Base-by-base conservation (phyloP, 768 basidiomycete species). In the Hortiboletus campestris region DNA sequence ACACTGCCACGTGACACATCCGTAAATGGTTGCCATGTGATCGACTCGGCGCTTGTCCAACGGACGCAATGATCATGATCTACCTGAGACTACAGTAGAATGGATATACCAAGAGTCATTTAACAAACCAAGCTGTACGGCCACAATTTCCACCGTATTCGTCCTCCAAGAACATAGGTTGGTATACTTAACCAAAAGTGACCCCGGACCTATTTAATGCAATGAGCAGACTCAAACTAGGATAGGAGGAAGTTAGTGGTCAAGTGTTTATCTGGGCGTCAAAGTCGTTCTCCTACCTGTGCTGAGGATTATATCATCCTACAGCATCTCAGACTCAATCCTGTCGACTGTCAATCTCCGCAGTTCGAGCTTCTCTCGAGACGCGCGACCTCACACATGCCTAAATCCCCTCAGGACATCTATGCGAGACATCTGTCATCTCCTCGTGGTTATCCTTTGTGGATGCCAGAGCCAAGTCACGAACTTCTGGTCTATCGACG, bases 391-490 rank as follows among this genome's bases (percentile, higher is more conserved):
- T 25, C 25, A 25, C 25, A 25, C 25, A 25, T 25, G 25, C 25
- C 25, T 25, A 25, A 25, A 25, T 25, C 25, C 25, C 25, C 25
- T 25, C 25, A 25, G 25, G 25, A 25, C 25, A 6, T 53, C 4
- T 69, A 69, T 56, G 49, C 60, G n/a, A 56, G 55, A 14, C 53
- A 51, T 16, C 51, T 57, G n/a, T 48, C 39, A 14, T 46, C 56
- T 17, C 40, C 56, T 11, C 66, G 67, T 43, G 72, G 72, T 6
- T 67, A 67, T 53, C 72, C 71, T 6, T 51, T 71, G 3, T 74
- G 68, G 68, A 61, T 56, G 12, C 73, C 73, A 5, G 64, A 69
- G 13, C 68, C 68, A 2, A 61, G 67, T 41, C 35, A 53, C 22
- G 36, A 47, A 22, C 55, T 72, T 12, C 62, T 67, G 9, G 45